A percentile compares a stretch with the other conserved stretches of the same genome.
These are phyloP conservation scores for Cyberlindnera galapagoensis DNA, from an alignment of 805 yeast genomes.

Conservation along the genomic window DNA sequence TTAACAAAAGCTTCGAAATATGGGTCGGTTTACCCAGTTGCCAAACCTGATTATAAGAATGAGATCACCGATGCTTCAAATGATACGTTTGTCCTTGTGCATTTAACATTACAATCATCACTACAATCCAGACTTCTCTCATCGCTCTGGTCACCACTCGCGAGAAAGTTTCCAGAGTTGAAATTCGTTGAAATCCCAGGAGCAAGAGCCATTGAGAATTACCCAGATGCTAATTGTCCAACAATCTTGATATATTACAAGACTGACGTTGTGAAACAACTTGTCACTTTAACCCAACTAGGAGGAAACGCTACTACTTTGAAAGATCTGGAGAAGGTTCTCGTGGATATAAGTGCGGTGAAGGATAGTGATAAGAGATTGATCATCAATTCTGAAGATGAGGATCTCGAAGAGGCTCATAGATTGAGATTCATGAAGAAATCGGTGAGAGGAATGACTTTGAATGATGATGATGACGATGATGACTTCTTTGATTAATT, in stretches of 20 bases:
- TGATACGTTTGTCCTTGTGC: conserved; percentile 63
- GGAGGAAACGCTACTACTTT: conserved; percentile 77
- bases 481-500: conserved; percentile 42
- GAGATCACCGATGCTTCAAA: conserved; percentile 82
- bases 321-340: conserved; percentile 64
- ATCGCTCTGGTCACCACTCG: conserved; percentile 48
- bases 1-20: conserved; percentile 51
- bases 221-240: conserved; percentile 88
- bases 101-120: conserved; percentile 61
- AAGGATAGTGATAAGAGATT: conserved; percentile 63
- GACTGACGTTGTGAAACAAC: conserved; percentile 73
- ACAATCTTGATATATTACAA: conserved; percentile 78
- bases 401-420: conserved; percentile 49
- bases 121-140: conserved; percentile 70
- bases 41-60: conserved; percentile 80
- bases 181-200: conserved; percentile 93
- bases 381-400: conserved; percentile 51
- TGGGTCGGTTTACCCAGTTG: conserved; percentile 72
- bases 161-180: conserved; percentile 68
- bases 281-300: conserved; percentile 68
- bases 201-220: conserved; percentile 83
- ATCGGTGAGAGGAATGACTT: conserved; percentile 38
- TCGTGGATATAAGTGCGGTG: conserved; percentile 64
- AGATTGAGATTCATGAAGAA: conserved; percentile 51
- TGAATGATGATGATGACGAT: conserved; percentile 36